These are phyloP conservation scores for Saturnispora sekii DNA, from an alignment of 805 yeast genomes.

Conservation along the genomic window DNA sequence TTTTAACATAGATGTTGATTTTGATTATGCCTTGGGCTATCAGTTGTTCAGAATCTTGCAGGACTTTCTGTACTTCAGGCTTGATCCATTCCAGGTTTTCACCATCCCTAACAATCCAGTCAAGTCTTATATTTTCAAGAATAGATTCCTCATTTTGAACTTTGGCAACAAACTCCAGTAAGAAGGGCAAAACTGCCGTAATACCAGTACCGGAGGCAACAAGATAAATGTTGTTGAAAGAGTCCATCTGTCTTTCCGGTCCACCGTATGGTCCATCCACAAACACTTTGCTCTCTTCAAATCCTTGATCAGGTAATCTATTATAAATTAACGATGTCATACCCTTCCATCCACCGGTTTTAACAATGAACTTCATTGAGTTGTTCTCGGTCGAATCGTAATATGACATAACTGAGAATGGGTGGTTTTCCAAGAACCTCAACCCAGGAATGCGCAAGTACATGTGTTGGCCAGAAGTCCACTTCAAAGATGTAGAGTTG, in stretches of 20 bases:
- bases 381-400: constrained; percentile 15
- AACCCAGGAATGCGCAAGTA: constrained; percentile 37
- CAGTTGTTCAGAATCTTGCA: constrained; percentile 20
- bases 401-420: constrained; percentile 38
- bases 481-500: constrained; percentile 28
- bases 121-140: constrained; percentile 25
- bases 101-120: constrained; percentile 34
- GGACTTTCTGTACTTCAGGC: constrained; percentile 28
- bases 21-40: constrained; percentile 9
- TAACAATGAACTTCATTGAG: constrained; percentile 35
- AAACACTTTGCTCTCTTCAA: constrained; percentile 26
- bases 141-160: no score
- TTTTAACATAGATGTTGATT: constrained; percentile 13
- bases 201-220: constrained; percentile 44
- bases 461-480: constrained; percentile 51
- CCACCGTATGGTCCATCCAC: constrained; percentile 58
- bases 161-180: constrained; percentile 19
- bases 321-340: constrained; percentile 31
- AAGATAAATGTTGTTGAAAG: constrained; percentile 36
- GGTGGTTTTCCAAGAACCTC: constrained; percentile 42
- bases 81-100: constrained; percentile 33
- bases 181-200: constrained; percentile 39
- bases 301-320: constrained; percentile 21
- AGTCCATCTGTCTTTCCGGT: constrained; percentile 32
- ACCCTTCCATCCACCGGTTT: constrained; percentile 33